Evolutionary conservation across 805 yeast genomes (phyloP).

Genomic region (Yarrowia sp.): DNA sequence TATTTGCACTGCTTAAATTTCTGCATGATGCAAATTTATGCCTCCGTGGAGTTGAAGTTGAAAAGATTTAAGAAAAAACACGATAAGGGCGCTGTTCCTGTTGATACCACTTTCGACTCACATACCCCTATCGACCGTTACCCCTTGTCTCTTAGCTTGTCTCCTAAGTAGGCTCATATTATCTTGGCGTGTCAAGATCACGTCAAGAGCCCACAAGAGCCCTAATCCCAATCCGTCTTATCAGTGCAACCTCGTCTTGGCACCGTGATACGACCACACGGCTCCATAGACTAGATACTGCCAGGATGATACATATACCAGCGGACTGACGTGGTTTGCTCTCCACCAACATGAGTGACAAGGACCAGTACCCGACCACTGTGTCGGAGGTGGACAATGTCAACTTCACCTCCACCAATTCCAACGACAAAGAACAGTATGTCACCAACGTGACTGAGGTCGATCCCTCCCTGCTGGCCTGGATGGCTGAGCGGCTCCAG

Average conservation of each 20-base stretch:
- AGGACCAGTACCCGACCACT: not conserved
- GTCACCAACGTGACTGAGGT: not conserved
- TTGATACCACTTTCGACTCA: too few species aligned
- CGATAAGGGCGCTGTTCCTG: too few species aligned
- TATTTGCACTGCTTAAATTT: too few species aligned
- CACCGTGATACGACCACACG: conserved; percentile 3
- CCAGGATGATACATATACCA: not conserved
- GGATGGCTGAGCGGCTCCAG: conserved; percentile 16
- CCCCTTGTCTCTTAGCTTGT: too few species aligned
- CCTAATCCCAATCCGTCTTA: not conserved
- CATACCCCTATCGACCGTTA: too few species aligned
- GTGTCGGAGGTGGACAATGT: not conserved
- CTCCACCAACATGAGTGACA: not conserved
- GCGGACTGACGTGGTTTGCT: not conserved
- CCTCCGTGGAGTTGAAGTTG: too few species aligned
- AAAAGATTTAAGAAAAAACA: too few species aligned
- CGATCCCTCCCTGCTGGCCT: not conserved
- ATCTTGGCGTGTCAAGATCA: not conserved
- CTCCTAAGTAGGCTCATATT: too few species aligned
- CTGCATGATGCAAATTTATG: not conserved
- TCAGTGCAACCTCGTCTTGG: not conserved
- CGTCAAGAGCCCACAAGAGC: not conserved
- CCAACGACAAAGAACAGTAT: not conserved
- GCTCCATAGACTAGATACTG: conserved; percentile 7
- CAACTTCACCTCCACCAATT: not conserved